Conservation (phyloP, 2,329 filamentous ascomycete genomes). For the Laburnicola sp. region DNA sequence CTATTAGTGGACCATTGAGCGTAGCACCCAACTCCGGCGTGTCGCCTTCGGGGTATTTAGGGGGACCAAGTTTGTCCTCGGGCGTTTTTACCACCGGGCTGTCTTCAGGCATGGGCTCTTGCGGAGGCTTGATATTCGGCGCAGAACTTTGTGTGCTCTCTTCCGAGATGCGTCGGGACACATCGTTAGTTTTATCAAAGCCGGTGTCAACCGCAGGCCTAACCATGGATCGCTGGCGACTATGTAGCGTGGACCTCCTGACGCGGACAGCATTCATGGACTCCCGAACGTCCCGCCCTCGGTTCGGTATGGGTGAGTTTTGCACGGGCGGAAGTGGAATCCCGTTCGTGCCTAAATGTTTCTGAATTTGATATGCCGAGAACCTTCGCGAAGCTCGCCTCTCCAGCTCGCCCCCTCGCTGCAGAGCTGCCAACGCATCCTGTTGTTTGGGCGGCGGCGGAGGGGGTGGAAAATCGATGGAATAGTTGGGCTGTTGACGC, state of each 20-base stretch:
- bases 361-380: slow-evolving; percentile 95
- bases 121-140: slow-evolving; percentile 41
- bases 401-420: slow-evolving; percentile 89
- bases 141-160: slow-evolving; percentile 53
- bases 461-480: slow-evolving; percentile 68
- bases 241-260: slow-evolving; percentile 59
- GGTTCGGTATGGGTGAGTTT: slow-evolving; percentile 80
- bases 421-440: slow-evolving; percentile 86
- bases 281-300: slow-evolving; percentile 80
- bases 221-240: slow-evolving; percentile 56
- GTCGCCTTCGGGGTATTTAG: slow-evolving; percentile 41
- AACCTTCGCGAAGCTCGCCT: slow-evolving; percentile 89
- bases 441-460: slow-evolving; percentile 82
- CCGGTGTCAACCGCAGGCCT: slow-evolving; percentile 60
- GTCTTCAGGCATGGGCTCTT: slow-evolving; percentile 33
- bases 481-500: slow-evolving; percentile 46
- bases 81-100: slow-evolving; percentile 58
- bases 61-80: slow-evolving; percentile 63
- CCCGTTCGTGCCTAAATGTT: slow-evolving; percentile 83
- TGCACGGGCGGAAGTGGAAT: slow-evolving; percentile 80
- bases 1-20: slow-evolving; percentile 41
- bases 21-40: slow-evolving; percentile 39
- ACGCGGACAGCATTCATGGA: slow-evolving; percentile 74
- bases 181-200: slow-evolving; percentile 57
- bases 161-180: slow-evolving; percentile 63